Evolutionary conservation across 2,329 filamentous ascomycete genomes (phyloP).

Genomic region (Colletotrichum spaethianum): DNA sequence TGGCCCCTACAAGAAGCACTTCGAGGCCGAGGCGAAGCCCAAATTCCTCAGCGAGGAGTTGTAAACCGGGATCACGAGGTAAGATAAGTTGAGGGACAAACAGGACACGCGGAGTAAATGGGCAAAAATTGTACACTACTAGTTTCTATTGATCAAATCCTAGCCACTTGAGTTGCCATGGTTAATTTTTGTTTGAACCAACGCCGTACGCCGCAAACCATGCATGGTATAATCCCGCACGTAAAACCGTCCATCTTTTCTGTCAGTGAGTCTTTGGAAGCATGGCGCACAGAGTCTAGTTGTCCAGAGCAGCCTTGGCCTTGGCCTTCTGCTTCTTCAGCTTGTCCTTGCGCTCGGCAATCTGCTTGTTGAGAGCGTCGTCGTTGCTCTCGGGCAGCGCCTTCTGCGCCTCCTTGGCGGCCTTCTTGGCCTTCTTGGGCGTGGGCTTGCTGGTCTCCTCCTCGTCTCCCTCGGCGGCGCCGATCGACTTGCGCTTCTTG

Average conservation of each 20-base stretch:
- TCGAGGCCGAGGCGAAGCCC: slow-evolving; percentile 45
- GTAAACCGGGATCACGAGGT: slow-evolving; percentile 44
- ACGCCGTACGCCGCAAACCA: slow-evolving; percentile 43
- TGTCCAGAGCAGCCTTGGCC: slow-evolving; percentile 66
- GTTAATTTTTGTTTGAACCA: slow-evolving; percentile 38
- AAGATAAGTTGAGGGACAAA: neutral
- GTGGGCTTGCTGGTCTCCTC: slow-evolving; percentile 52
- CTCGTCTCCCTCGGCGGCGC: slow-evolving; percentile 50
- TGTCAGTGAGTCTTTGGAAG: neutral
- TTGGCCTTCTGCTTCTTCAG: slow-evolving; percentile 72
- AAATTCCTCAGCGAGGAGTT: slow-evolving; percentile 53
- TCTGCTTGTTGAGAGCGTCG: slow-evolving; percentile 69
- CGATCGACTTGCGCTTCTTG: slow-evolving; percentile 74
- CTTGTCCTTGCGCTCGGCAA: slow-evolving; percentile 70
- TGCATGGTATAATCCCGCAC: slow-evolving; percentile 43
- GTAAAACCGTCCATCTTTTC: slow-evolving; percentile 19
- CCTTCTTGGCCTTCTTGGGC: slow-evolving; percentile 57
- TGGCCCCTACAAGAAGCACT: slow-evolving; percentile 64
- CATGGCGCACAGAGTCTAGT: slow-evolving; percentile 47
- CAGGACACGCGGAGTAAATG: slow-evolving; percentile 8
- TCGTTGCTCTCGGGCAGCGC: slow-evolving; percentile 62
- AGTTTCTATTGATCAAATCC: slow-evolving; percentile 31
- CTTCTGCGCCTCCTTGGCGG: slow-evolving; percentile 36
- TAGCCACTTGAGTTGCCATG: slow-evolving; percentile 26
- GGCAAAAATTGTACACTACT: slow-evolving; percentile 40